A percentile compares a stretch with the other conserved stretches of the same genome.
phyloP scores from a whole-genome alignment of 495 filamentous ascomycete species.

The Tuber brumale region DNA sequence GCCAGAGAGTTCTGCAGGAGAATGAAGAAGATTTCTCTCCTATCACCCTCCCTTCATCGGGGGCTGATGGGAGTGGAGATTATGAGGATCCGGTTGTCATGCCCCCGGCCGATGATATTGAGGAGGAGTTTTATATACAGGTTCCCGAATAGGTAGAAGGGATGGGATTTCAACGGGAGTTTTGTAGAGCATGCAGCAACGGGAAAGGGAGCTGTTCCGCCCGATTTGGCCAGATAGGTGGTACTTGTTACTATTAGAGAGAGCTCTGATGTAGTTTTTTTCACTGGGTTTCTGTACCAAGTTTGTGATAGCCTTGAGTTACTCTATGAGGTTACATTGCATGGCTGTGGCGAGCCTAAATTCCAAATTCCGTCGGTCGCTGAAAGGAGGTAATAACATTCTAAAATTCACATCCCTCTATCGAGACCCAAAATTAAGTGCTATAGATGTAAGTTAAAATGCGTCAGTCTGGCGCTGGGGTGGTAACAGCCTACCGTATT shows the following conservation, averaged over 20 bases:
- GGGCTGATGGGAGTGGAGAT: constrained; percentile 11
- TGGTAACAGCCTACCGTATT: background rate
- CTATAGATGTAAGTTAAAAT: background rate
- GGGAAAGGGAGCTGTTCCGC: background rate
- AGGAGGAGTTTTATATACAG: constrained; percentile 35
- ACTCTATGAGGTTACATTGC: background rate
- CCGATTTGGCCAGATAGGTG: background rate
- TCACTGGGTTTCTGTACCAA: background rate
- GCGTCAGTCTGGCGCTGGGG: background rate
- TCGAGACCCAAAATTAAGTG: background rate
- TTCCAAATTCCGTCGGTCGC: background rate
- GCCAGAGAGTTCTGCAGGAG: constrained; percentile 35
- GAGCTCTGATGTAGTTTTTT: background rate
- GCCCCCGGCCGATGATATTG: constrained; percentile 22
- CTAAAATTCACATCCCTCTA: background rate
- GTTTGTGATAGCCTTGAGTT: background rate
- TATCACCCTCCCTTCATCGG: background rate
- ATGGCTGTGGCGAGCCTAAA: background rate
- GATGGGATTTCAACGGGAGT: background rate
- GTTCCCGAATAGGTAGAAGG: constrained; percentile 11
- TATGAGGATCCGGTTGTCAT: constrained; percentile 14
- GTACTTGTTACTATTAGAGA: background rate
- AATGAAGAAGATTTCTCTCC: constrained; percentile 24
- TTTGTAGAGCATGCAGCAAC: background rate
- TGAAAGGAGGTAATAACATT: background rate